Evolutionary conservation across 306 rosid genomes (phyloP).

Genomic region (Luffa aegyptiaca): DNA sequence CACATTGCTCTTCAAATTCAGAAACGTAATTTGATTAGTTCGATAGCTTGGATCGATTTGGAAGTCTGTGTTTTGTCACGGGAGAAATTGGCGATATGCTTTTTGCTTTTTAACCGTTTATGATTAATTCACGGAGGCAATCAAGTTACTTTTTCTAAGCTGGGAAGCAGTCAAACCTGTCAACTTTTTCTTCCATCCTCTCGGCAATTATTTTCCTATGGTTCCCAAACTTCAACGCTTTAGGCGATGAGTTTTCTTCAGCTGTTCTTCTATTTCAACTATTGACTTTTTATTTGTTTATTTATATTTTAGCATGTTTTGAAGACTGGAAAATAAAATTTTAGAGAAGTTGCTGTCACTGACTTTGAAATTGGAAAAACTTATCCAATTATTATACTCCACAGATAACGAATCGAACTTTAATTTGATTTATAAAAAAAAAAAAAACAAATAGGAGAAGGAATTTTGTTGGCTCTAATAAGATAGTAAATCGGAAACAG

Average conservation of each 20-base stretch:
- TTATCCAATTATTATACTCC: background rate
- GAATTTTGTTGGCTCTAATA: background rate
- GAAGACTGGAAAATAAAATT: background rate
- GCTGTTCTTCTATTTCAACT: background rate
- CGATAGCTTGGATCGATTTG: background rate
- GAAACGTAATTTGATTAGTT: background rate
- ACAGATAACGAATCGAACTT: background rate
- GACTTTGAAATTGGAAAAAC: conserved; percentile 2
- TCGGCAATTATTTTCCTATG: background rate
- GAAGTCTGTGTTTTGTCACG: conserved; percentile 5
- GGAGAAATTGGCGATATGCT: background rate
- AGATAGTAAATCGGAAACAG: background rate
- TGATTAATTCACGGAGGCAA: background rate
- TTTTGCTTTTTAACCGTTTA: background rate
- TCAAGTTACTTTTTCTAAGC: conserved; percentile 1
- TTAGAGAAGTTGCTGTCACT: background rate
- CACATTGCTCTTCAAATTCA: background rate
- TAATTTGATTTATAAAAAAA: background rate
- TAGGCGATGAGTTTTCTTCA: background rate
- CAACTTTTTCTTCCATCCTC: background rate
- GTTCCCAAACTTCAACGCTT: background rate
- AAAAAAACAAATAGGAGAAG: background rate
- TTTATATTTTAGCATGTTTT: background rate
- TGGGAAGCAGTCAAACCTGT: conserved; percentile 10
- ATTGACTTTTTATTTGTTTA: conserved; percentile 2